phyloP scores from a whole-genome alignment of 2,329 filamentous ascomycete species.

The Phoma herbarum region DNA sequence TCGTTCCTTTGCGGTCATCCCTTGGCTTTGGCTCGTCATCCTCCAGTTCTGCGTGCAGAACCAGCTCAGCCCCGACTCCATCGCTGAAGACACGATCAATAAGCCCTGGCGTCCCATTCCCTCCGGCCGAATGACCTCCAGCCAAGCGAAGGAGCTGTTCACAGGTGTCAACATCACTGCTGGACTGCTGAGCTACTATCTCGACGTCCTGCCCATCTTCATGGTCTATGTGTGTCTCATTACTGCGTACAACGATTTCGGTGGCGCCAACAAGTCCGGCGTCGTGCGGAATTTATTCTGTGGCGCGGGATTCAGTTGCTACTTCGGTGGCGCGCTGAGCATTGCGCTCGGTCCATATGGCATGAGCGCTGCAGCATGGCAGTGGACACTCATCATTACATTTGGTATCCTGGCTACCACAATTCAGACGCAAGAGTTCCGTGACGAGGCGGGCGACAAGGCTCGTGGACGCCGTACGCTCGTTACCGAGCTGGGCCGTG shows the following conservation, averaged over 20 bases:
- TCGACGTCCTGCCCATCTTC: constrained; percentile 23
- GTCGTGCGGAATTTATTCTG: constrained; percentile 45
- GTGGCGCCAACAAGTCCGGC: constrained; percentile 38
- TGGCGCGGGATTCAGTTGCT: constrained; percentile 40
- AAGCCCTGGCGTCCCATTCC: constrained; percentile 53
- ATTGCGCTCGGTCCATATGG: constrained; percentile 27
- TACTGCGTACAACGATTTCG: constrained; percentile 44
- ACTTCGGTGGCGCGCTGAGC: constrained; percentile 40
- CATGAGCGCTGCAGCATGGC: constrained; percentile 19
- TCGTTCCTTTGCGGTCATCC: constrained; percentile 7
- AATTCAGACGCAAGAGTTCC: constrained; percentile 53
- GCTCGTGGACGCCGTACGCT: constrained; percentile 84
- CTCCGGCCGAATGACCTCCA: constrained; percentile 29
- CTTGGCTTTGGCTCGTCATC: constrained; percentile 50
- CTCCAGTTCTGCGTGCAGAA: constrained; percentile 54
- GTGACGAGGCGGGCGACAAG: constrained; percentile 50
- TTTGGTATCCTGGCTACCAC: constrained; percentile 47
- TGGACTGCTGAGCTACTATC: constrained; percentile 11
- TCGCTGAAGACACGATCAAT: constrained; percentile 53
- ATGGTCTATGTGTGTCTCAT: constrained; percentile 31
- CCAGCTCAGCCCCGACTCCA: constrained; percentile 45
- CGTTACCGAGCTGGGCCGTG: constrained; percentile 75
- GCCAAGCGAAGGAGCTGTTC: constrained; percentile 28
- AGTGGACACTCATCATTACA: constrained; percentile 45
- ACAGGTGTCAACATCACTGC: constrained; percentile 2